Evolutionary conservation across 2,329 filamentous ascomycete species (phyloP), one percentile per base, ranked within the genome.

Genomic region (Emmonsiellopsis sp.): DNA sequence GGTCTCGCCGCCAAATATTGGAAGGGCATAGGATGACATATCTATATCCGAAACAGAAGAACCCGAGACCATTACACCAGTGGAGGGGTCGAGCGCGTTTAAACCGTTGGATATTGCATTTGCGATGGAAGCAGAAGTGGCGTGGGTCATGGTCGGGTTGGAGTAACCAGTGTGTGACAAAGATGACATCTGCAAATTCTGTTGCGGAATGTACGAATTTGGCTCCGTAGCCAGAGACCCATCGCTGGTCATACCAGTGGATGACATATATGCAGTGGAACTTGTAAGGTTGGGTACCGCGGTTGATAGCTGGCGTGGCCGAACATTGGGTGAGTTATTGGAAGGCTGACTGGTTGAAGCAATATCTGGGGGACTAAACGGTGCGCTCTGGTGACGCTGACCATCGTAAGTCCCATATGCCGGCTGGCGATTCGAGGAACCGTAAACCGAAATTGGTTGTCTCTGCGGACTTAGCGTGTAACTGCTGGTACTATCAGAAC

Each of bases 1-100:
- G 14, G 82, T 85, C 61, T 95, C 89, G 31, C 81, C 84, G 13
- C 89, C 89, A 69, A 96, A 96, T 31, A 96, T 85, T 0, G 92
- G 89, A 61, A 94, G 87, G 4, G 87, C 66, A 55, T 68, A 74
- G 5, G 64, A 62, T 10, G 65, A 62, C 50, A 68, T 64, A 46
- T 74, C 72, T 11, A 71, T 64, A 33, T 63, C 60, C 21, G 64
- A 54, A 17, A 62, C 58, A 32, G 60, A 55, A 33, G 64, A 53
- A 52, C 57, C 58, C 21, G 64, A 49, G 13, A 58, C 55, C 56
- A 67, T 58, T 54, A 65, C 56, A 2, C 59, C 61, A 6, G 63
- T 52, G 32, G 62, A 59, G 37, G 65, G 51, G 44, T 61, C 58
- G 40, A 66, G 52, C 2, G 58, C 53, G 37, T 54, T 56, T 27